phyloP scores from a whole-genome alignment of 2,329 filamentous ascomycete genomes.

The Tolypocladium album region DNA sequence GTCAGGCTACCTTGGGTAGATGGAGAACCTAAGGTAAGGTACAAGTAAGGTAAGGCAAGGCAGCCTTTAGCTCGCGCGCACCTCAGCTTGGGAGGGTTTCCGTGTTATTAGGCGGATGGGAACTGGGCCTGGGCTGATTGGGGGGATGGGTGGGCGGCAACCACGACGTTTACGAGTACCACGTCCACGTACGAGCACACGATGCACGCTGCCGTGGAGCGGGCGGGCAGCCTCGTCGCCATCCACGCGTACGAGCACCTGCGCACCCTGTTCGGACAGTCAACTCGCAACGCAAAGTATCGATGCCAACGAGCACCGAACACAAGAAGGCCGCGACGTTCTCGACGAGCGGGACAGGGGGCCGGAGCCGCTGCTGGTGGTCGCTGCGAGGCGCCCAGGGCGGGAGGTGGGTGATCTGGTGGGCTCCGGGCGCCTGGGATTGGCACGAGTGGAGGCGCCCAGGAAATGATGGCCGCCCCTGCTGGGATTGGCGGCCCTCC shows the following conservation, averaged over 20 bases:
- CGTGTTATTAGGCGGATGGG: neutral
- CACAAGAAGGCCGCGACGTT: neutral
- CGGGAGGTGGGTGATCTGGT: neutral
- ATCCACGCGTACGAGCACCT: neutral
- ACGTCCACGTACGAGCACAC: no score
- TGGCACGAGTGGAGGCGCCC: neutral
- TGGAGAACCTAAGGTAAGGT: neutral
- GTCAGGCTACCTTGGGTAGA: no score
- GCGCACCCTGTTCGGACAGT: neutral
- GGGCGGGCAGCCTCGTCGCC: neutral
- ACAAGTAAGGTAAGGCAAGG: no score
- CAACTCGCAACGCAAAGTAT: neutral
- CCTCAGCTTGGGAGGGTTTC: neutral
- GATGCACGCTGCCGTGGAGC: neutral
- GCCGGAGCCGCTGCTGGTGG: neutral
- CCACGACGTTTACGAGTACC: no score
- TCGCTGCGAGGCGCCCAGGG: neutral
- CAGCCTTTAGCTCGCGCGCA: neutral
- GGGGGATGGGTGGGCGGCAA: neutral
- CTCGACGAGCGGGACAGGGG: neutral
- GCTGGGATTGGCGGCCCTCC: neutral
- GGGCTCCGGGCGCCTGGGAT: neutral
- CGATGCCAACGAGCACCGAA: neutral
- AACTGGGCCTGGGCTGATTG: neutral
- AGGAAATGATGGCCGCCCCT: constrained; percentile 1